Base-by-base conservation (phyloP, 225 moss, liverwort and hornwort genomes). In the Ulota crispa region DNA sequence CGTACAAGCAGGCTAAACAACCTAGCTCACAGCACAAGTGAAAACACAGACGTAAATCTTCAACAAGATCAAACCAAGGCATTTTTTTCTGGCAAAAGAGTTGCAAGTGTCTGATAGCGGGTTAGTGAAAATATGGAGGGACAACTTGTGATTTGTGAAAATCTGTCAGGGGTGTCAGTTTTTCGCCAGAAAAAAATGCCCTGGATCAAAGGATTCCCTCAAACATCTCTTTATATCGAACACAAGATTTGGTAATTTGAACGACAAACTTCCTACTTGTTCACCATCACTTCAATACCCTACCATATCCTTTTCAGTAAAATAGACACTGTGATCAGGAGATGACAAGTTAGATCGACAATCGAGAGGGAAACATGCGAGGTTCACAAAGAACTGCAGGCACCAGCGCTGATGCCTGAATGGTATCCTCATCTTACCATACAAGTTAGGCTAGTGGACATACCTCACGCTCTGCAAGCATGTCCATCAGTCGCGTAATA, bases 391-490 rank as follows among this genome's bases (percentile, higher is more conserved):
- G 65, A 70, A 66, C 32, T 32, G 81, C 75, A 84, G 70, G 23
- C 55, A 76, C 60, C 45, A 53, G 60, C 66, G 61, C 53, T 76
- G 5, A 82, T 75, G 52, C 64, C 61, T 67, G 31, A 77, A 19
- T 66, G 50, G 69, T 50, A 74, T 79, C 60, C 77, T 57, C 62
- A 45, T 74, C 60, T n/a, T 64, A 69, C 31, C 78, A 66, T 41
- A 60, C 26, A 75, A 77, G 70, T 61, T 37, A 64, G 64, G 65
- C 55, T 23, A 57, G 81, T 70, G 62, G 57, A 82, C 42, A 63
- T 87, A 86, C 98, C 98, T 99, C 98, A 65, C 95, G 98, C 86
- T 99, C 98, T 80, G 92, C 91, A 92, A 99, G 91, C 98, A 99
- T 99, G 82, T 99, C 95, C 98, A 99, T 99, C 47, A 99, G 85